Evolutionary conservation across 1,284 basidiomycete genomes (phyloP).

Genomic region (Sphagnurus paluster): DNA sequence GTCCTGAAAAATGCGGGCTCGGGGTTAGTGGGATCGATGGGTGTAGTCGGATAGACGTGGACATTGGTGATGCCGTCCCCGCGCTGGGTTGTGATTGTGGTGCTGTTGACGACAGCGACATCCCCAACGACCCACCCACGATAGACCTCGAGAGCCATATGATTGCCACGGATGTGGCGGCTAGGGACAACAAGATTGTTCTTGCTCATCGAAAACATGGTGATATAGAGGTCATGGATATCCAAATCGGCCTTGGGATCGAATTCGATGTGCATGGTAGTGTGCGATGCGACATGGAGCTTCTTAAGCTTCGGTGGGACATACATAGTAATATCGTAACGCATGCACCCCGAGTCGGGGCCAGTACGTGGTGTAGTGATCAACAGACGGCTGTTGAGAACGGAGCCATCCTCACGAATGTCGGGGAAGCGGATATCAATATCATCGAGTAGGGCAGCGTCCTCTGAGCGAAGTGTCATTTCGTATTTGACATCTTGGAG

Average conservation of each 20-base stretch:
- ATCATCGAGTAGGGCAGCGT: slow-evolving; percentile 38
- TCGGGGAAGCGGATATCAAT: slow-evolving; percentile 35
- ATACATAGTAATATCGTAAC: slow-evolving; percentile 53
- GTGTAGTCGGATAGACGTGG: slow-evolving; percentile 41
- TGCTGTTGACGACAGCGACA: slow-evolving; percentile 42
- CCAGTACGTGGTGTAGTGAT: slow-evolving; percentile 35
- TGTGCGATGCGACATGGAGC: slow-evolving; percentile 42
- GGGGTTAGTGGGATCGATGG: slow-evolving; percentile 31
- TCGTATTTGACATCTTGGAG: slow-evolving; percentile 48
- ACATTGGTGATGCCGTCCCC: slow-evolving; percentile 53
- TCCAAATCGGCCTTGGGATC: slow-evolving; percentile 41
- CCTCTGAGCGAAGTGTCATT: slow-evolving; percentile 44
- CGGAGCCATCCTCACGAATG: slow-evolving; percentile 27
- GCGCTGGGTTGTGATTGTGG: slow-evolving; percentile 46
- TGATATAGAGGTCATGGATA: slow-evolving; percentile 46
- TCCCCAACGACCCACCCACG: slow-evolving; percentile 64
- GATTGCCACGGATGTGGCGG: slow-evolving; percentile 37
- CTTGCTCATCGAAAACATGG: slow-evolving; percentile 34
- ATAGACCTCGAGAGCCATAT: slow-evolving; percentile 43
- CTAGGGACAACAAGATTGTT: slow-evolving; percentile 48
- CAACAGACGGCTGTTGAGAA: slow-evolving; percentile 36
- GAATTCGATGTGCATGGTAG: slow-evolving; percentile 50
- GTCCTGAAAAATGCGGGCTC: slow-evolving; percentile 42
- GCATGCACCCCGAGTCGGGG: slow-evolving; percentile 41
- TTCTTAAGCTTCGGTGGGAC: slow-evolving; percentile 49